Base-by-base conservation (phyloP, 2,329 filamentous ascomycete genomes). In the Stemphylium vesicarium region DNA sequence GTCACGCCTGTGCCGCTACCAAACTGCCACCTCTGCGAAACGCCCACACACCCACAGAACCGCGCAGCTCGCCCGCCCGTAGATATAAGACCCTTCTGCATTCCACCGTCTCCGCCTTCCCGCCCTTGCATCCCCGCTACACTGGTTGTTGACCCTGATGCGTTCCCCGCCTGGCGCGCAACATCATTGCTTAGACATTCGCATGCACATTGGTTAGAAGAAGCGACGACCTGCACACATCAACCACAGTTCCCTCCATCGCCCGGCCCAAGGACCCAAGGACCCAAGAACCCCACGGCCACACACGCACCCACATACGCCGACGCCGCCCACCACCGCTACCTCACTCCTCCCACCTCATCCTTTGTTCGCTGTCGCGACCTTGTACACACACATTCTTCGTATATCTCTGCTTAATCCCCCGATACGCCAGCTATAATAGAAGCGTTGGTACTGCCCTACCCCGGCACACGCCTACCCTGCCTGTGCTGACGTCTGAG, bases 101-200 rank as follows among this genome's bases (percentile, higher is more conserved):
- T 43, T 56, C 41, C 47, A 38, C 22, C 50, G 18, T 39, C 33
- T 20, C 50, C 26, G 41, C 50, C 26, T 44, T 29, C 44, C 55
- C 53, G 67, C 70, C 72, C 70, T 73, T 73, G 71, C 71, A 57
- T 68, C 63, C 64, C 63, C 62, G 63, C 68, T 66, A 60, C 57
- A 60, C 46, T 43, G 51, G 49, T 61, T 57, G 43, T 61, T 57
- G 57, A 69, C 66, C 67, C 72, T 72, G 71, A 76, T 77, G 74
- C 73, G 67, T 71, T 68, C 72, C 68, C 70, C 67, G 72, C 66
- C 70, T 64, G 65, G 67, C 69, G 72, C 72, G 70, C 73, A 67
- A 68, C 63, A 67, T 59, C 66, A 68, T 70, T 70, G 63, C 70
- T 75, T 74, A 68, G 66, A 74, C 64, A 62, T 64, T 70, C 72